Evolutionary conservation across 345 rosid genomes (phyloP), one percentile per base, ranked within the genome.

Genomic region (Arabis hirsuta): DNA sequence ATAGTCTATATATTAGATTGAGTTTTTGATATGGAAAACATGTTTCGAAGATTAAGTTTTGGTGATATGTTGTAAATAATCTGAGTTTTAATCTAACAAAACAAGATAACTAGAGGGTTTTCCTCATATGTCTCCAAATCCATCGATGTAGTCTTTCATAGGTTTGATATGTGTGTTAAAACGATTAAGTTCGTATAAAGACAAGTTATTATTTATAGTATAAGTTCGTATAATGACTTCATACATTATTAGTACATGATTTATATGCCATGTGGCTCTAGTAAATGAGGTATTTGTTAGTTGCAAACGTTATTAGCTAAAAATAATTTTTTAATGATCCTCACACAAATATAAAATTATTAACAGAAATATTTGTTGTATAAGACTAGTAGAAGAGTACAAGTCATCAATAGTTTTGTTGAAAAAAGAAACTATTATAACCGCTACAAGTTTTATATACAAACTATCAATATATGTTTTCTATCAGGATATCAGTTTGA

Each of bases 331-430:
- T 10, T 11, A 24, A 58, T 4, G 36, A 20, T 39, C 59, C 13
- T 16, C 45, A 3, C 45, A 61, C n/a, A 26, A 59, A 24, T 38
- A 48, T 70, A 14, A 19, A 11, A 10, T 12, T 41, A 71, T 10
- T n/a, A 57, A 44, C 41, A 50, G 12, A 26, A 26, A 19, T 14
- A 71, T 9, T 38, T 43, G 55, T 24, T 69, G 73, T 32, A 22
- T 6, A 45, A 45, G 55, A 55, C 24, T 31, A 44, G 54, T 19
- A 55, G 34, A 56, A 55, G 34, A 56, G 12, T 9, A 36, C 41
- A 0, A 9, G 42, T 43, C 44, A 31, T 56, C 44, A 56, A 56
- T 51, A 38, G 51, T 59, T 41, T 42, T 51, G 75, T 50, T 27
- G n/a, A 24, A 48, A 24, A 34, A 8, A 36, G 11, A 43, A 0